Percentiles rank a stretch among this genome's conserved stretches.
Evolutionary conservation across 2,329 filamentous ascomycete species (phyloP).

Genomic region (Fusarium praegraminearum): DNA sequence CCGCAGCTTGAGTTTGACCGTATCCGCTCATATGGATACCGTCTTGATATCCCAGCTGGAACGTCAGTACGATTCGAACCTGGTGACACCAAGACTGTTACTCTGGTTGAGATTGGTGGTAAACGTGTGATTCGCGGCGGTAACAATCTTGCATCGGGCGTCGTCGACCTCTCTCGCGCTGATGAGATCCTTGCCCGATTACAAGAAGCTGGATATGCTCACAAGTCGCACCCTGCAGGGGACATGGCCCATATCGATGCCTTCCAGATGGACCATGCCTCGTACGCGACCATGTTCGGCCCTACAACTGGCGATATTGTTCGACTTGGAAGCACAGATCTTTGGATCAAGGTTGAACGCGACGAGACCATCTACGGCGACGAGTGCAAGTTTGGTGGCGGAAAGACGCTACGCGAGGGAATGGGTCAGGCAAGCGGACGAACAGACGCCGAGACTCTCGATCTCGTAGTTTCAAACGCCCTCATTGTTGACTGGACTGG

Average conservation of each 20-base stretch:
- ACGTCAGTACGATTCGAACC: conserved; percentile 95
- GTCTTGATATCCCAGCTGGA: conserved; percentile 89
- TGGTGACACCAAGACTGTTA: conserved; percentile 90
- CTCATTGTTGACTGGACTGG: conserved; percentile 91
- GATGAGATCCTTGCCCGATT: conserved; percentile 76
- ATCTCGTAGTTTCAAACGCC: conserved; percentile 90
- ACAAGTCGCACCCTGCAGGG: conserved; percentile 74
- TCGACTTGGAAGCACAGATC: conserved; percentile 82
- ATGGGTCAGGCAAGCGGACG: conserved; percentile 93
- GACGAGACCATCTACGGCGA: conserved; percentile 89
- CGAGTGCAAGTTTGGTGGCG: conserved; percentile 94
- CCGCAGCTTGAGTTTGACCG: conserved; percentile 91
- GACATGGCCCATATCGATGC: conserved; percentile 67
- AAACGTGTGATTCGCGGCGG: conserved; percentile 84
- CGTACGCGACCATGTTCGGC: conserved; percentile 91
- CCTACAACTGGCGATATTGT: conserved; percentile 91
- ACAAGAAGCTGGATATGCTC: conserved; percentile 80
- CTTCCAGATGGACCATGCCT: conserved; percentile 79
- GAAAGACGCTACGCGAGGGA: conserved; percentile 92
- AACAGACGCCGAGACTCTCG: conserved; percentile 77
- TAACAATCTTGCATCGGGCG: conserved; percentile 81
- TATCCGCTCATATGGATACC: conserved; percentile 81
- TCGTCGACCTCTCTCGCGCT: conserved; percentile 71
- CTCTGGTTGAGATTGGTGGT: conserved; percentile 88
- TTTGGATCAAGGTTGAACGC: conserved; percentile 91